These are phyloP conservation scores for Boletus tylopilopsis DNA, from an alignment of 768 basidiomycete species.

Conservation along the genomic window DNA sequence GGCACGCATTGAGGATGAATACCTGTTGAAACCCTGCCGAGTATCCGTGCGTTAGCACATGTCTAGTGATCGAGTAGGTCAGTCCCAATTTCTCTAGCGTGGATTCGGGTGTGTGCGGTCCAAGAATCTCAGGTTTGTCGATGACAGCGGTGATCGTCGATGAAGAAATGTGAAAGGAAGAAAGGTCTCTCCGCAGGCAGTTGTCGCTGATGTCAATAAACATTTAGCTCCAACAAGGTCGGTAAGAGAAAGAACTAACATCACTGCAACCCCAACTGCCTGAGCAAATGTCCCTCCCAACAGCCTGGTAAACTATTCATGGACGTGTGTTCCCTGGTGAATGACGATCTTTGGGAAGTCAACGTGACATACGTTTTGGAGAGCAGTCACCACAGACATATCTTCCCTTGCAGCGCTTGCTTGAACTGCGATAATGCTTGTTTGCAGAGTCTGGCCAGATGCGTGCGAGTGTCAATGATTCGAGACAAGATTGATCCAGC, in stretches of 20 bases:
- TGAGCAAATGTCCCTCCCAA: conserved; percentile 68
- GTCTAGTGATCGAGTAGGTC: conserved; percentile 32
- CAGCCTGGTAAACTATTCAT: conserved; percentile 54
- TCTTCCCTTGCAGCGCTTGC: conserved; percentile 65
- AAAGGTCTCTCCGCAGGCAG: conserved; percentile 41
- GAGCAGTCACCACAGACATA: conserved; percentile 73
- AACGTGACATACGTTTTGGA: conserved; percentile 46
- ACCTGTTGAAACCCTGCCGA: conserved; percentile 53
- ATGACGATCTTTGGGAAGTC: neutral
- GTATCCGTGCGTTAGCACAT: conserved; percentile 47
- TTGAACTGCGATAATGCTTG: conserved; percentile 68
- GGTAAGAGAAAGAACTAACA: conserved; percentile 32
- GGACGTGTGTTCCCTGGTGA: neutral
- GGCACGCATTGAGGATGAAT: conserved; percentile 57
- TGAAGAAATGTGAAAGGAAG: conserved; percentile 33
- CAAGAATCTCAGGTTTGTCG: conserved; percentile 43
- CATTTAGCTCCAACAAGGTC: neutral
- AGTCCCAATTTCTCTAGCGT: conserved; percentile 34
- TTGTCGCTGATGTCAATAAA: conserved; percentile 38
- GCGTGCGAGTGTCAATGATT: neutral
- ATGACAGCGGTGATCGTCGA: conserved; percentile 43
- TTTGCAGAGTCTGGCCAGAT: conserved; percentile 45
- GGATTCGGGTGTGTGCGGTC: conserved; percentile 27
- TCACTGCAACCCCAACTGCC: conserved; percentile 56
- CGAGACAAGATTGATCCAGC: neutral